Evolutionary conservation across 306 rosid species (phyloP), one percentile per base, ranked within the genome.

Genomic region (Vigna angularis): DNA sequence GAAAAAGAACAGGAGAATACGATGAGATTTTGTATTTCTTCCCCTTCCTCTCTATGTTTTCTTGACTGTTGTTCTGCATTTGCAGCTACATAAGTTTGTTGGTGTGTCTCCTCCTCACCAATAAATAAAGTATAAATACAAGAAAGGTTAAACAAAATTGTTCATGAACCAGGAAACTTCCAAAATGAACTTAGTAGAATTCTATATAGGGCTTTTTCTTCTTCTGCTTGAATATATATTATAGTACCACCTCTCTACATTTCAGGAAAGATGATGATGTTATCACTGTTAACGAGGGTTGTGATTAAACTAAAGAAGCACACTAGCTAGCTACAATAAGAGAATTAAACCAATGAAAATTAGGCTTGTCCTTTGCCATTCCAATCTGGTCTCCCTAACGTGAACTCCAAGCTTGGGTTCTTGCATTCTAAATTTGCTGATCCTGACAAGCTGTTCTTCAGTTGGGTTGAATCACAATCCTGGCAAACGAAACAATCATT

Each of bases 341-440:
- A 38, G 55, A 73, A 45, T 45, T 45, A 45, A 42, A 81, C 42
- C 57, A 64, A 72, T 52, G 63, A 77, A 70, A 74, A 78, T 67
- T 66, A 88, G 78, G 89, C 90, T 70, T 80, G 84, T 83, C 91
- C 85, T 86, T 87, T 82, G 58, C 84, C 91, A 73, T 89, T 82
- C 98, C 98, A 93, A 51, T 89, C 97, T 28, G 98, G 96, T 85
- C 88, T 93, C 47, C 98, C 98, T 88, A 93, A 87, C 30, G 97
- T 93, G 86, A 93, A 93, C 86, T 93, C 98, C 96, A 93, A 87
- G 82, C 91, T 88, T 72, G 97, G 97, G 50, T 87, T 89, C 87
- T 90, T 91, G 87, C 88, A 86, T 53, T 90, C 97, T 73, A 85
- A 80, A 77, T 63, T 85, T 57, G 81, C 80, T 66, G 83, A 83